These are phyloP conservation scores for Cicer cuneatum DNA, from an alignment of 306 rosid species.

Conservation along the genomic window DNA sequence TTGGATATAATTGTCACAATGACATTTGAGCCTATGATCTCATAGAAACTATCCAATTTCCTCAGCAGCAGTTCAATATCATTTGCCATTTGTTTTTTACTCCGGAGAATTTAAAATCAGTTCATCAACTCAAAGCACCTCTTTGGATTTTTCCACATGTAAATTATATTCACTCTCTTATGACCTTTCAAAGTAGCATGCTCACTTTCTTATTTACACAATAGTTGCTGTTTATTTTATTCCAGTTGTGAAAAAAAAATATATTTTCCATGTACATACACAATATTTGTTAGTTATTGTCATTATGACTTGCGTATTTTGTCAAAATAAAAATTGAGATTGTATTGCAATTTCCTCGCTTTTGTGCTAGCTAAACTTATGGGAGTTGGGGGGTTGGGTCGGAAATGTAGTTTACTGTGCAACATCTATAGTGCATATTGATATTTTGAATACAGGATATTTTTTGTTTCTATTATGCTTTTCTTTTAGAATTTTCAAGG, in stretches of 20 bases:
- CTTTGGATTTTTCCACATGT: neutral
- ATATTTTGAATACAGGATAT: neutral
- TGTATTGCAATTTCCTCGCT: neutral
- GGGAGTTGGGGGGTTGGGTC: neutral
- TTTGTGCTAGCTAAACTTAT: neutral
- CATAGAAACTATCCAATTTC: conserved; percentile 4
- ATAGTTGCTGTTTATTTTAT: neutral
- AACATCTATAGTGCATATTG: conserved; percentile 30
- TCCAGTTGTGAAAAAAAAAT: conserved; percentile 5
- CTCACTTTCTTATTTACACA: neutral
- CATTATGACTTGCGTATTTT: conserved; percentile 32
- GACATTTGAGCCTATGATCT: conserved; percentile 6
- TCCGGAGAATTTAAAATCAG: conserved; percentile 15
- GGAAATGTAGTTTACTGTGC: conserved; percentile 22
- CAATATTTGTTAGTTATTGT: conserved; percentile 1
- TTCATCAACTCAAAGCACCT: conserved; percentile 4
- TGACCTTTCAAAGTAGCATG: conserved; percentile 12
- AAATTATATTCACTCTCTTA: conserved; percentile 16
- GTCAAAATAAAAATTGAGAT: conserved; percentile 27
- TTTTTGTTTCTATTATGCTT: conserved; percentile 39
- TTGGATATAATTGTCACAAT: neutral
- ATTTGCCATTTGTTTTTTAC: conserved; percentile 8
- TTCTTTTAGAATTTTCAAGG: conserved; percentile 40
- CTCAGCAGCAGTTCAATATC: neutral
- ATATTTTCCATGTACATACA: neutral